Conservation (phyloP, 768 basidiomycete species). For the Rhodosporidiobolus odoratus region DNA sequence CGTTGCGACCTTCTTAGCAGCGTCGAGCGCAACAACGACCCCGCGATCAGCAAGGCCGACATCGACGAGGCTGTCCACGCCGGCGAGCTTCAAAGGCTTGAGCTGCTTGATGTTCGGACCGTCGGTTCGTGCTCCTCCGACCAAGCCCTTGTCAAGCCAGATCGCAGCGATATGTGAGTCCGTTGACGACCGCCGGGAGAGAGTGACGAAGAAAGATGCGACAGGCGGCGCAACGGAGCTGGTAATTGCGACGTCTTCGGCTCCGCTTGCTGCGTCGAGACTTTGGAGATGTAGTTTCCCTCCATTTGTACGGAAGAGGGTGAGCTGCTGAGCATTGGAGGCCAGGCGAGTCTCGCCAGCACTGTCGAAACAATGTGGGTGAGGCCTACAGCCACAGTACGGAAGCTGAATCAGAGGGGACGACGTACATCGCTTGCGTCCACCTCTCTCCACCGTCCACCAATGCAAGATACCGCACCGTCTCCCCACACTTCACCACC, state of each 20-base stretch:
- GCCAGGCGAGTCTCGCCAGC: too few relatives aligned
- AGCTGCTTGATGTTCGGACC: too few relatives aligned
- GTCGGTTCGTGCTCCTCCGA: too few relatives aligned
- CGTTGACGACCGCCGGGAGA: too few relatives aligned
- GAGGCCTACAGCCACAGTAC: too few relatives aligned
- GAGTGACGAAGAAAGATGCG: too few relatives aligned
- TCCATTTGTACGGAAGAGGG: not conserved
- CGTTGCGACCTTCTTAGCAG: not conserved
- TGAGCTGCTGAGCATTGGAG: not conserved
- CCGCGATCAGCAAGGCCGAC: not conserved
- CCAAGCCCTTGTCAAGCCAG: too few relatives aligned
- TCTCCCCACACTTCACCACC: not conserved
- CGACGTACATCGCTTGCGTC: not conserved
- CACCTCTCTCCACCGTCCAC: not conserved
- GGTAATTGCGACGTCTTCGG: not conserved
- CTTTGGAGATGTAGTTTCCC: not conserved
- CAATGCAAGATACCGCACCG: not conserved
- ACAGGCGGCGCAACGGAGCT: not conserved
- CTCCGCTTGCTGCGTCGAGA: not conserved
- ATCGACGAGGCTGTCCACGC: not conserved
- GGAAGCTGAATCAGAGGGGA: too few relatives aligned
- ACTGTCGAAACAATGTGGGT: too few relatives aligned
- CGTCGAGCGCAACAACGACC: not conserved
- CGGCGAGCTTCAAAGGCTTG: not conserved
- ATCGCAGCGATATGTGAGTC: too few relatives aligned